These are phyloP conservation scores for Pythium volutum DNA, from an alignment of 352 stramenopile species.

Conservation along the genomic window DNA sequence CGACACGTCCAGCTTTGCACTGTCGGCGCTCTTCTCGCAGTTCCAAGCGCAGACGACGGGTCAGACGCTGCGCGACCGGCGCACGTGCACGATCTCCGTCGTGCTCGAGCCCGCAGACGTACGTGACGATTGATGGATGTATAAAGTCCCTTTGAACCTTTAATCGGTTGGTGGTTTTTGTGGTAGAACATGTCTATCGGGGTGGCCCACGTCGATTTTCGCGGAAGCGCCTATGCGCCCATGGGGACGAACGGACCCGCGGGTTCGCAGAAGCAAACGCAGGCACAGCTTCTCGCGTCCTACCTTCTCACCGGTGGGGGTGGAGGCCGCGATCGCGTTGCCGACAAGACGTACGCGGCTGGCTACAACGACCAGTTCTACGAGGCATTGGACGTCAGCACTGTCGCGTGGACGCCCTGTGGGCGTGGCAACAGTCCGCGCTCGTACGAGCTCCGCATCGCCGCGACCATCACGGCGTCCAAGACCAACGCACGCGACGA, in stretches of 20 bases:
- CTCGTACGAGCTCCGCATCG: constrained; percentile 31
- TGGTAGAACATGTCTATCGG: constrained; percentile 39
- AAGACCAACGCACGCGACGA: constrained; percentile 17
- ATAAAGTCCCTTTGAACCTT: too few relatives aligned
- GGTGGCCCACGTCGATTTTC: constrained; percentile 35
- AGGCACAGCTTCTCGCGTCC: constrained; percentile 16
- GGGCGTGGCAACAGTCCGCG: not conserved
- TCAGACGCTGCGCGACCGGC: constrained; percentile 9
- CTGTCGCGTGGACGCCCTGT: constrained; percentile 29
- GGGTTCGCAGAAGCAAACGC: not conserved
- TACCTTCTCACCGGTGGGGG: constrained; percentile 22
- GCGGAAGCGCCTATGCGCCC: constrained; percentile 29
- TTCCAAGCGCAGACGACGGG: constrained; percentile 27
- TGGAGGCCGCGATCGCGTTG: not conserved
- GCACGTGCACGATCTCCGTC: constrained; percentile 30
- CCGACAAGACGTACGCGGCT: constrained; percentile 14
- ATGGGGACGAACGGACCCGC: not conserved
- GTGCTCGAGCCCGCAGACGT: constrained; percentile 26
- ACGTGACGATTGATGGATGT: too few relatives aligned
- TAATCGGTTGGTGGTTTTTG: too few relatives aligned
- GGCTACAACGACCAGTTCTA: constrained; percentile 30
- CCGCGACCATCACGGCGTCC: constrained; percentile 21
- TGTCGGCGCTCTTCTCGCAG: constrained; percentile 30
- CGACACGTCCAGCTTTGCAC: constrained; percentile 25
- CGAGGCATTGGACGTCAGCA: constrained; percentile 25